Evolutionary conservation across 495 filamentous ascomycete genomes (phyloP), one percentile per base, ranked within the genome.

Genomic region (Pseudotulostoma volvatum): DNA sequence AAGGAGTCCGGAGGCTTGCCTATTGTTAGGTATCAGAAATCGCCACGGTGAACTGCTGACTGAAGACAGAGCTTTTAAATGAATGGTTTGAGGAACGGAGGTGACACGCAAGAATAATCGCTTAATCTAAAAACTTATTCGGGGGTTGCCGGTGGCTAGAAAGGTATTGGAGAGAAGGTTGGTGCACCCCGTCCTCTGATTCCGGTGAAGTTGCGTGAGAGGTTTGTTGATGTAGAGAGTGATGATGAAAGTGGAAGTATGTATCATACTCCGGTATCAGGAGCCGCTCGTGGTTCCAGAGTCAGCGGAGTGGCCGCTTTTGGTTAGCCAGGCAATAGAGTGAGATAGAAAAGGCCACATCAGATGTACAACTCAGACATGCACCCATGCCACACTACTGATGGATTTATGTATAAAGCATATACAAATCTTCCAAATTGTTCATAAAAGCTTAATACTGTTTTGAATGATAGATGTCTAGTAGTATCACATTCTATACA

Each of bases 31-130:
- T 53, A 49, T 55, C 55, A 52, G 50, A 49, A 49, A 54, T 63
- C 61, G 67, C 65, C 69, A 70, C 66, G 52, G 57, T 50, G 51
- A 48, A 63, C 55, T 55, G 54, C 56, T 52, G 54, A 50, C 61
- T 62, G 61, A 59, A 45, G 46, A 47, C 43, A 51, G 52, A 44
- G 41, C 45, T 16, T 52, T 47, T 53, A 40, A 40, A 45, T 23
- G 39, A 52, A 57, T 52, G 52, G 53, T 53, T 45, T 47, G 37
- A 46, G 54, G 48, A 48, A 58, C 51, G 51, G 15, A 56, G 51
- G 13, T 39, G 37, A 40, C 23, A 33, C 38, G 31, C 9, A 11
- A 20, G 13, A 32, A 15, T 16, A 17, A 19, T 9, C 15, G 15
- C 19, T 33, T 14, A 28, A 25, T 33, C 38, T 18, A 19, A n/a